A percentile compares a stretch with the other conserved stretches of the same genome.
These are phyloP conservation scores for Fusarium sp. DNA, from an alignment of 2,329 filamentous ascomycete genomes.

Conservation along the genomic window DNA sequence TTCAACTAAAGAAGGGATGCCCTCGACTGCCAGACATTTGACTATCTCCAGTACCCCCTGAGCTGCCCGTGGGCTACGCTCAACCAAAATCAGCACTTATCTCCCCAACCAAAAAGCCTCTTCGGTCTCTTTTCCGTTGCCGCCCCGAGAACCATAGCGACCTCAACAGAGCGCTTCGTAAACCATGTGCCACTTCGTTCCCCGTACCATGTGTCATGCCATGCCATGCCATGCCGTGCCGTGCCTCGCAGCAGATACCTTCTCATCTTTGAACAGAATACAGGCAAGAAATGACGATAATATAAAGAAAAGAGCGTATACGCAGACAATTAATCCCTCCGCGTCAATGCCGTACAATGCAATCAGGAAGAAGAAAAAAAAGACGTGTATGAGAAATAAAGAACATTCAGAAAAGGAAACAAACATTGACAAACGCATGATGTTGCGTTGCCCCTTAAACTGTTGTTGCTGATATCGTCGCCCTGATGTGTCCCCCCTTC, in stretches of 20 bases:
- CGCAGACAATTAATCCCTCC: conserved; percentile 36
- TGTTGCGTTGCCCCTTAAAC: conserved; percentile 28
- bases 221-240: conserved; percentile 32
- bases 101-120: background rate
- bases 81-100: background rate
- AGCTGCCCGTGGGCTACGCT: background rate
- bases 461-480: conserved; percentile 20
- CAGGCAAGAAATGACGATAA: conserved; percentile 24
- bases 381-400: conserved; percentile 24
- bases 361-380: conserved; percentile 7
- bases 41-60: conserved; percentile 8
- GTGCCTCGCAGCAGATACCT: conserved; percentile 45
- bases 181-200: conserved; percentile 9
- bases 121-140: background rate
- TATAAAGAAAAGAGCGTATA: conserved; percentile 30
- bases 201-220: conserved; percentile 10
- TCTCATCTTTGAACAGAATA: conserved; percentile 39
- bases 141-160: conserved; percentile 1
- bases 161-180: conserved; percentile 1
- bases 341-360: conserved; percentile 30
- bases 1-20: conserved; percentile 43
- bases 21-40: conserved; percentile 18
- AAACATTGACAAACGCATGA: conserved; percentile 28
- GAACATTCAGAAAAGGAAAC: conserved; percentile 30
- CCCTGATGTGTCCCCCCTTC: conserved; percentile 8